Evolutionary conservation across 495 filamentous ascomycete genomes (phyloP).

Genomic region (Penicillium samsonianum): DNA sequence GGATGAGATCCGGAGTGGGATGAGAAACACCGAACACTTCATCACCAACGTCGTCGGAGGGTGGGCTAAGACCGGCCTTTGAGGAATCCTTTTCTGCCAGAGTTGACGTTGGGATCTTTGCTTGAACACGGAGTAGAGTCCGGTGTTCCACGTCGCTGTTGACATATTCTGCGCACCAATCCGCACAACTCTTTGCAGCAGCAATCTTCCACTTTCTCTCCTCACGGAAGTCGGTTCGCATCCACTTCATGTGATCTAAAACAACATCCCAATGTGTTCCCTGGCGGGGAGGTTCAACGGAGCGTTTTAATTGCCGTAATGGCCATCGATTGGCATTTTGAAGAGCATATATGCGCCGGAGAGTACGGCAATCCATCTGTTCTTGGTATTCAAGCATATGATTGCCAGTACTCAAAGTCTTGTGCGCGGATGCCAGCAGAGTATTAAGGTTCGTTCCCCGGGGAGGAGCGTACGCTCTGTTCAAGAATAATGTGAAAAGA

Average conservation of each 20-base stretch:
- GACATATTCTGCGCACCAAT: conserved; percentile 80
- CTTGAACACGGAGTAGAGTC: conserved; percentile 64
- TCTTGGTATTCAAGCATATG: conserved; percentile 76
- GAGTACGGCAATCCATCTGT: conserved; percentile 76
- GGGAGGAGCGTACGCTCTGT: conserved; percentile 61
- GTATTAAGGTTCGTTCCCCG: conserved; percentile 64
- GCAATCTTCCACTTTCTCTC: conserved; percentile 92
- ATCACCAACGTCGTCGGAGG: conserved; percentile 36
- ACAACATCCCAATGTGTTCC: conserved; percentile 81
- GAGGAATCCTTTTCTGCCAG: conserved; percentile 20
- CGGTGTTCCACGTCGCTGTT: conserved; percentile 61
- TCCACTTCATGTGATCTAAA: conserved; percentile 92
- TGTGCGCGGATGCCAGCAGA: conserved; percentile 72
- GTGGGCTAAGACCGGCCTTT: conserved; percentile 27
- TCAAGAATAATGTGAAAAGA: conserved; percentile 75
- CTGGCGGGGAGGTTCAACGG: conserved; percentile 72
- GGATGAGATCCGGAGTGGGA: conserved; percentile 70
- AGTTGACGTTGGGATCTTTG: conserved; percentile 35
- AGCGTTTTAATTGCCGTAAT: conserved; percentile 78
- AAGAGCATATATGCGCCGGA: conserved; percentile 82
- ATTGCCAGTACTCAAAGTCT: conserved; percentile 77
- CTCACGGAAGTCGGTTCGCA: conserved; percentile 92
- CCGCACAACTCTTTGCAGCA: conserved; percentile 71
- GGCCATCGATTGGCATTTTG: conserved; percentile 91
- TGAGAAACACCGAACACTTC: conserved; percentile 43